Percentiles rank a stretch among this genome's conserved stretches.
Evolutionary conservation across 805 yeast genomes (phyloP).

Genomic region (Metschnikowia shivogae): DNA sequence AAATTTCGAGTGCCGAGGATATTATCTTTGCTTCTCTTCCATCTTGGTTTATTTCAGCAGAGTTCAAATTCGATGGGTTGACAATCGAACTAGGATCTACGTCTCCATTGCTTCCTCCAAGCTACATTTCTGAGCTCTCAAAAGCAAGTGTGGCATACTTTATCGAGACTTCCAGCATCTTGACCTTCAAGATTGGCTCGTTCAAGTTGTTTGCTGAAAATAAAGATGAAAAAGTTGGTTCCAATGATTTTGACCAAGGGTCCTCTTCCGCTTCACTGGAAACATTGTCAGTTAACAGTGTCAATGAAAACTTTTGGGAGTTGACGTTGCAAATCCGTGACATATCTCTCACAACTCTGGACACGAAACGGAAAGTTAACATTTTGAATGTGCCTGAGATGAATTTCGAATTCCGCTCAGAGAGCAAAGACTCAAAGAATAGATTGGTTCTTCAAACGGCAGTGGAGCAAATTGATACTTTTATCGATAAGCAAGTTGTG

Average conservation of each 20-base stretch:
- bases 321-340: slow-evolving; percentile 14
- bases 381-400: slow-evolving; percentile 23
- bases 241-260: background rate
- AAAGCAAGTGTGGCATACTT: slow-evolving; percentile 14
- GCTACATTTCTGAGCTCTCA: slow-evolving; percentile 19
- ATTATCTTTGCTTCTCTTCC: slow-evolving; percentile 27
- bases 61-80: slow-evolving; percentile 15
- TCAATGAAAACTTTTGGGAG: slow-evolving; percentile 22
- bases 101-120: slow-evolving; percentile 31
- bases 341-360: slow-evolving; percentile 15
- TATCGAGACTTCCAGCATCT: slow-evolving; percentile 16
- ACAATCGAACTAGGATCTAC: slow-evolving; percentile 33
- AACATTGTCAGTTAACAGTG: slow-evolving; percentile 19
- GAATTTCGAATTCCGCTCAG: slow-evolving; percentile 9
- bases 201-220: background rate
- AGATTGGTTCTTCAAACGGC: slow-evolving; percentile 3
- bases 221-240: background rate
- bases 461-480: slow-evolving; percentile 17
- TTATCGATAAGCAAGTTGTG: slow-evolving; percentile 28
- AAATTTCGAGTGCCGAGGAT: background rate
- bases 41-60: slow-evolving; percentile 29
- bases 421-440: background rate
- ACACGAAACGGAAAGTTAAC: slow-evolving; percentile 12
- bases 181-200: slow-evolving; percentile 3
- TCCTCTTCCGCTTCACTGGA: slow-evolving; percentile 26